Conservation (phyloP, 257 asterid genomes). For the Prunella vulgaris region DNA sequence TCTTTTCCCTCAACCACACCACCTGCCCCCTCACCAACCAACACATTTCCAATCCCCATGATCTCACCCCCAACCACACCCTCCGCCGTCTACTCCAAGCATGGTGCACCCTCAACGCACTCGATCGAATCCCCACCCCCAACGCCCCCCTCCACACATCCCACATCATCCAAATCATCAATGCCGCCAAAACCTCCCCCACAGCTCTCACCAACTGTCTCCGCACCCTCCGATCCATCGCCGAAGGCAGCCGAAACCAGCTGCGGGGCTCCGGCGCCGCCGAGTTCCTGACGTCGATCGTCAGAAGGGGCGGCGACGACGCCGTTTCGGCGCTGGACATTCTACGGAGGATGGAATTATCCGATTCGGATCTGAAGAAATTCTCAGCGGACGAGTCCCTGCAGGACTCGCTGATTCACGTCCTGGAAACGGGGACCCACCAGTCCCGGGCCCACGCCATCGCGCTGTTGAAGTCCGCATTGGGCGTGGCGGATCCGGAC, state of each 20-base stretch:
- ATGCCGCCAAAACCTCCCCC: constrained; percentile 31
- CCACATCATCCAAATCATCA: constrained; percentile 41
- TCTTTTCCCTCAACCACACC: constrained; percentile 39
- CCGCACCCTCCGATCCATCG: constrained; percentile 41
- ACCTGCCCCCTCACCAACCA: constrained; percentile 68
- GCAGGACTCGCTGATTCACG: constrained; percentile 22
- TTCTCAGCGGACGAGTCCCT: constrained; percentile 25
- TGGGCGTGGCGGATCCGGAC: constrained; percentile 42
- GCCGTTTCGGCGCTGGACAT: constrained; percentile 36
- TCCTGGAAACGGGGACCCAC: constrained; percentile 32
- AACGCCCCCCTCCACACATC: constrained; percentile 37
- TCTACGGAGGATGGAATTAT: constrained; percentile 38
- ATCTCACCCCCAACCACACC: constrained; percentile 69
- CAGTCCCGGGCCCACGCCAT: constrained; percentile 39
- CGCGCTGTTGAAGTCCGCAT: constrained; percentile 32
- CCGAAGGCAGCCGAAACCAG: constrained; percentile 31
- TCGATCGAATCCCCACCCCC: constrained; percentile 63
- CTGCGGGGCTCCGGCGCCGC: constrained; percentile 40
- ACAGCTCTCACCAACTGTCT: constrained; percentile 27
- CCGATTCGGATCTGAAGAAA: constrained; percentile 33
- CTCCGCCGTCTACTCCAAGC: constrained; percentile 66
- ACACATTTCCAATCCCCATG: constrained; percentile 20
- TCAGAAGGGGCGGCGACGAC: constrained; percentile 22
- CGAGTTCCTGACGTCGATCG: constrained; percentile 37
- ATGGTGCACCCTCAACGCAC: constrained; percentile 61